Evolutionary conservation across 75 land plant genomes (phyloP).

Genomic region (Larix kaempferi): DNA sequence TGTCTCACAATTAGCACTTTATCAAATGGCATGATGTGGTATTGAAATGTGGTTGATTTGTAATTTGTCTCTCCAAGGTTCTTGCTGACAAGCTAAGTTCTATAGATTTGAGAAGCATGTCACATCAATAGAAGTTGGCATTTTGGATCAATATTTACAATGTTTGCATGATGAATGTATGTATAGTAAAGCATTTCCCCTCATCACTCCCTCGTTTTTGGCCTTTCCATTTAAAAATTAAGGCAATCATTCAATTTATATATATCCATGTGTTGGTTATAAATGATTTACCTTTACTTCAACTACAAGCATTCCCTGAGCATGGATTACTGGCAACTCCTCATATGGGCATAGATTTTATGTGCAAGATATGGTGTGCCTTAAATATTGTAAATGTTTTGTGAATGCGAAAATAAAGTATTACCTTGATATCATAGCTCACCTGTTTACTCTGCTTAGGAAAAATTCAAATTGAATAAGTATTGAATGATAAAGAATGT

Average conservation of each 20-base stretch:
- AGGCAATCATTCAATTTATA: neutral
- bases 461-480: neutral
- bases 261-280: neutral
- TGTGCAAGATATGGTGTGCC: constrained; percentile 55
- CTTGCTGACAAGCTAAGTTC: constrained; percentile 53
- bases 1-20: neutral
- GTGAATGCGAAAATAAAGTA: neutral
- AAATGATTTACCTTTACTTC: neutral
- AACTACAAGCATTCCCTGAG: constrained; percentile 72
- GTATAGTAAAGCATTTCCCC: constrained; percentile 5
- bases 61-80: constrained; percentile 25
- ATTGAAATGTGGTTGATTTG: neutral
- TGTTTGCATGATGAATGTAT: constrained; percentile 90
- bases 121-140: constrained; percentile 82
- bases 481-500: neutral
- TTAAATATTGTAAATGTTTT: constrained; percentile 6
- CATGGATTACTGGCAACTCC: constrained; percentile 72
- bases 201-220: neutral
- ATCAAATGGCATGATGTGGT: neutral
- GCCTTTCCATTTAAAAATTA: neutral
- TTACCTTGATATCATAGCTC: neutral
- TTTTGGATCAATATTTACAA: constrained; percentile 92
- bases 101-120: constrained; percentile 53
- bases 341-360: constrained; percentile 57
- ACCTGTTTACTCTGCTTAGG: neutral